These are phyloP conservation scores for Alternaria metachromatica DNA, from an alignment of 2,329 filamentous ascomycete species.

Conservation along the genomic window DNA sequence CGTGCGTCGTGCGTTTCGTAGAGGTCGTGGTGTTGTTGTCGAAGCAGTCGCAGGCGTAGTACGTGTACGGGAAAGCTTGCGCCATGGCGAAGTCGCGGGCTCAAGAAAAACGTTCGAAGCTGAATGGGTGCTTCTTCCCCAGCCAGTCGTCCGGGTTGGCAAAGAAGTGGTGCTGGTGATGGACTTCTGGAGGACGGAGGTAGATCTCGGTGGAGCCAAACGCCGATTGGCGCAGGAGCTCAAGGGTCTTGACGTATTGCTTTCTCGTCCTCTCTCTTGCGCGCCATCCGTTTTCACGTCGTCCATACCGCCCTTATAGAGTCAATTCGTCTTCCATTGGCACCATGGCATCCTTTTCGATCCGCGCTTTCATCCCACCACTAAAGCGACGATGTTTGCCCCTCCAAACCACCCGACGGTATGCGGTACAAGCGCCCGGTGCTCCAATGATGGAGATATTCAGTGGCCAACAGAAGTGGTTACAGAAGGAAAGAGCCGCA, in stretches of 20 bases:
- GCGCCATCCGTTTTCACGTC: background rate
- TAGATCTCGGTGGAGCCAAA: conserved; percentile 14
- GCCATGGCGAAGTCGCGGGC: conserved; percentile 51
- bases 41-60: conserved; percentile 70
- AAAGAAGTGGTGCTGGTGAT: conserved; percentile 10
- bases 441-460: conserved; percentile 87
- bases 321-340: background rate
- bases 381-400: conserved; percentile 33
- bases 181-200: conserved; percentile 4
- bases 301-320: background rate
- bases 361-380: conserved; percentile 47
- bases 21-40: conserved; percentile 51
- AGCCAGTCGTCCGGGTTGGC: background rate
- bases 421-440: conserved; percentile 80
- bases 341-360: conserved; percentile 41
- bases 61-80: conserved; percentile 67
- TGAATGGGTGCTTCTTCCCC: background rate
- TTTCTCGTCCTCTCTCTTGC: background rate
- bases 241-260: conserved; percentile 16
- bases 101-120: background rate
- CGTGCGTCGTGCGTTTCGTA: conserved; percentile 44
- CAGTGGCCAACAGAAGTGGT: conserved; percentile 83
- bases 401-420: conserved; percentile 56
- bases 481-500: conserved; percentile 89
- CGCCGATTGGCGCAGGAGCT: conserved; percentile 15